A percentile compares a stretch with the other conserved stretches of the same genome.
These are phyloP conservation scores for Penicillium chermesinum DNA, from an alignment of 495 filamentous ascomycete species.

Conservation along the genomic window DNA sequence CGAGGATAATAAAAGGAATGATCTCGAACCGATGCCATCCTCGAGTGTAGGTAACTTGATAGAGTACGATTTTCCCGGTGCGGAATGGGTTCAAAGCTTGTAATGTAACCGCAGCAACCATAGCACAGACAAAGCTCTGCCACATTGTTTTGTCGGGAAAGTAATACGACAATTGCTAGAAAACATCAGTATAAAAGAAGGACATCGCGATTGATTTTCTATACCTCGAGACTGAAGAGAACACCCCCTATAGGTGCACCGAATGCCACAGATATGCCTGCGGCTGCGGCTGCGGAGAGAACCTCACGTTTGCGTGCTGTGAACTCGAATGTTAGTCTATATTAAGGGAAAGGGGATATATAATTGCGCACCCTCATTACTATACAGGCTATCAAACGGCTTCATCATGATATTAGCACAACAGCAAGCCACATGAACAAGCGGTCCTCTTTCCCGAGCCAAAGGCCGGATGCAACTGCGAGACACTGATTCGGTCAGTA, in stretches of 20 bases:
- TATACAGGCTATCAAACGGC: conserved; percentile 72
- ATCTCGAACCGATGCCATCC: conserved; percentile 96
- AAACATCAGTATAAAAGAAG: conserved; percentile 8
- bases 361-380: conserved; percentile 69
- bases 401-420: conserved; percentile 96
- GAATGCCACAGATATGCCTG: conserved; percentile 95
- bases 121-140: conserved; percentile 98
- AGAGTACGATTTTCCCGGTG: conserved; percentile 92
- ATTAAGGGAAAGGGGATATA: neutral
- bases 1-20: conserved; percentile 80
- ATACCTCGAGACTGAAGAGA: conserved; percentile 83
- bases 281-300: conserved; percentile 87
- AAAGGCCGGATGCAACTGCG: conserved; percentile 90
- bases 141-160: conserved; percentile 99
- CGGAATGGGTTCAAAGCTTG: conserved; percentile 93
- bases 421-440: conserved; percentile 97
- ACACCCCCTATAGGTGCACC: conserved; percentile 94
- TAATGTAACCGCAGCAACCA: conserved; percentile 90
- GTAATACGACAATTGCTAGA: conserved; percentile 86
- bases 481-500: conserved; percentile 53
- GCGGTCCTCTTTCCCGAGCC: conserved; percentile 96
- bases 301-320: conserved; percentile 93
- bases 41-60: conserved; percentile 89
- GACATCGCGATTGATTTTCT: conserved; percentile 1
- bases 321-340: conserved; percentile 8